Base-by-base conservation (phyloP, 768 basidiomycete genomes). In the Boletus rubescentipes region DNA sequence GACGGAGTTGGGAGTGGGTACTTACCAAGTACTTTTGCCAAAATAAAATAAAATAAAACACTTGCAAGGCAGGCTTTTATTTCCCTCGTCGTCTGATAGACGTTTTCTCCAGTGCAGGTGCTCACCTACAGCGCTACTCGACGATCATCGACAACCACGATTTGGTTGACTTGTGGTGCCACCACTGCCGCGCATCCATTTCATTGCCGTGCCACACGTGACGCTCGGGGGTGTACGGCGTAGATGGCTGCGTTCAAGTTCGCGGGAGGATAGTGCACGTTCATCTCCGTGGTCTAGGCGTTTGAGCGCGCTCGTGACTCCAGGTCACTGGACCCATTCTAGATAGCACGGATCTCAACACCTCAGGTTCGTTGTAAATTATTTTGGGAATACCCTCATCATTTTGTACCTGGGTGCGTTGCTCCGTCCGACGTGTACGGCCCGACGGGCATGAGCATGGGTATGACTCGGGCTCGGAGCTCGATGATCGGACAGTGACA, bases 241-340 rank as follows among this genome's bases (percentile, higher is more conserved):
- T 26, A 3, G n/a, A 18, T 31, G n/a, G 39, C 23, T 29, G 29
- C 51, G 15, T 45, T 40, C 37, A 29, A 45, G 14, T 38, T 51
- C 36, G 44, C 43, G 36, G 46, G 11, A 26, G 18, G n/a, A 10
- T 12, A 1, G 35, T 35, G 36, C 59, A 60, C 49, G 48, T 51
- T 61, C 60, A 60, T 60, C 37, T 60, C 59, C 59, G 59, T 44
- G 30, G 59, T 44, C 54, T 23, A 31, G 44, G 29, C 14, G 16
- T 38, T 37, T 29, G 23, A n/a, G 9, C 29, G 1, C 10, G 26
- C 26, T 26, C 20, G 23, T 18, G 43, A 55, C 23, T 21, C 37
- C 20, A 11, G 23, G 26, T 30, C 35, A 44, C 26, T 9, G 10
- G 20, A 15, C 16, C 49, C 23, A 35, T 40, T 21, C 14, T 18